Evolutionary conservation across 371 early-diverging fungal genomes (phyloP), one percentile per base, ranked within the genome.

Genomic region (Mortierella sp.): DNA sequence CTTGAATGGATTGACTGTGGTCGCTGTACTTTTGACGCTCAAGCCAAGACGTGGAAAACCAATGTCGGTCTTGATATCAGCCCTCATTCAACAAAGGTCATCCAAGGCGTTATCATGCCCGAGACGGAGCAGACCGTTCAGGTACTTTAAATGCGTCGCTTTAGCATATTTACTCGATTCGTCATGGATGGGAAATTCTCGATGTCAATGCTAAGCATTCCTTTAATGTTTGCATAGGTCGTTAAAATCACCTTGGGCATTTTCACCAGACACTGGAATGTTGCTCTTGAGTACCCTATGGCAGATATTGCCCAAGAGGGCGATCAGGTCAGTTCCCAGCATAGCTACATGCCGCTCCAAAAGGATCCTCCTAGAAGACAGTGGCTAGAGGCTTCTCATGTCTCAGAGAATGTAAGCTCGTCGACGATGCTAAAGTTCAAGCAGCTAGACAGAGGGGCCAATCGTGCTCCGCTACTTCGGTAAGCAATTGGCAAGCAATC

Each of bases 41-140:
- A 67, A 74, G 26, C 10, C 24, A 67, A 69, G 26, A 73, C 82
- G 2, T 90, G 87, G 88, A 79, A 81, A 14, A 79, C 88, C 46
- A 28, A 54, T 8, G 89, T 82, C 31, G 89, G 93, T 75, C 79
- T 96, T 61, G 82, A 88, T 24, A 74, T 96, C 21, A 72, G 69
- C 11, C 91, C 93, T 43, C 89, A 89, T 50, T 90, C 89, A 64
- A 92, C 86, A 34, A 92, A 91, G 48, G 93, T 94, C 0, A 81
- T 94, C 67, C 94, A 96, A 85, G 93, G 94, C 6, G 71, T 72
- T 11, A 75, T 96, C n/a, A 46, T 88, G 1, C 94, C 95, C 1
- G 77, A 85, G 54, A 90, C 89, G 31, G 92, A 92, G 34, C 91
- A 91, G 24, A 93, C 91, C n/a, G 64, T 96, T 9, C 92, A 93